Conservation (phyloP, 73 alveolate genomes). For the Diophrys appendiculata region DNA sequence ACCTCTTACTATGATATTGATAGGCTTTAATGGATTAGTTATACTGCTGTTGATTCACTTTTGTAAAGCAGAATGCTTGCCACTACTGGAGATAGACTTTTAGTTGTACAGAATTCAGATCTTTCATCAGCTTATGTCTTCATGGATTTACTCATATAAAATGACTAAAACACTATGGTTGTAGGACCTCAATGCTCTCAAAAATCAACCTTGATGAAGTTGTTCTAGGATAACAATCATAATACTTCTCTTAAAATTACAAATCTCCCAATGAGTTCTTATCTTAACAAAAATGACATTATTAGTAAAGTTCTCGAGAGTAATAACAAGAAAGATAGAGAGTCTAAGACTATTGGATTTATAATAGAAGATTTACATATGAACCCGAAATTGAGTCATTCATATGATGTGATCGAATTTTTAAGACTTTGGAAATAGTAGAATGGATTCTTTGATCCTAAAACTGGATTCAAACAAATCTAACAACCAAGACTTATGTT, state of each 20-base stretch:
- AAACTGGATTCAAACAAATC: too few species aligned
- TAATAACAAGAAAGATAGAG: too few species aligned
- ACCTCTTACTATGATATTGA: conserved; percentile 43
- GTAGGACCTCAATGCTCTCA: conserved; percentile 5
- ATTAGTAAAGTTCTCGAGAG: not conserved
- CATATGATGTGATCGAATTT: conserved; percentile 41
- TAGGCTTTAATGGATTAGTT: conserved; percentile 17
- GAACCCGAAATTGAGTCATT: conserved; percentile 27
- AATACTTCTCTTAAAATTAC: not conserved
- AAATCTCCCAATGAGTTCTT: conserved; percentile 20
- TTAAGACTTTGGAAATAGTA: conserved; percentile 55
- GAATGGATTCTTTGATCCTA: conserved; percentile 41
- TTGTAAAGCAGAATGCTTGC: not conserved
- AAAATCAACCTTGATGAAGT: conserved; percentile 14
- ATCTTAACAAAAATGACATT: not conserved
- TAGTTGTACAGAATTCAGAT: not conserved
- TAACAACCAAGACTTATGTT: too few species aligned
- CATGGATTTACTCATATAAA: conserved; percentile 4
- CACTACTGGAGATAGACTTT: not conserved
- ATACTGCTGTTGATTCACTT: not conserved
- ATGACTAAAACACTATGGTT: conserved; percentile 8
- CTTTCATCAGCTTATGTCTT: not conserved
- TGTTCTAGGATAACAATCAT: not conserved
- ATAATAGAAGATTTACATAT: conserved; percentile 60
- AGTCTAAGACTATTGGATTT: conserved; percentile 11